Conservation (phyloP, 2,329 filamentous ascomycete genomes). For the Cladophialophora yegresii region DNA sequence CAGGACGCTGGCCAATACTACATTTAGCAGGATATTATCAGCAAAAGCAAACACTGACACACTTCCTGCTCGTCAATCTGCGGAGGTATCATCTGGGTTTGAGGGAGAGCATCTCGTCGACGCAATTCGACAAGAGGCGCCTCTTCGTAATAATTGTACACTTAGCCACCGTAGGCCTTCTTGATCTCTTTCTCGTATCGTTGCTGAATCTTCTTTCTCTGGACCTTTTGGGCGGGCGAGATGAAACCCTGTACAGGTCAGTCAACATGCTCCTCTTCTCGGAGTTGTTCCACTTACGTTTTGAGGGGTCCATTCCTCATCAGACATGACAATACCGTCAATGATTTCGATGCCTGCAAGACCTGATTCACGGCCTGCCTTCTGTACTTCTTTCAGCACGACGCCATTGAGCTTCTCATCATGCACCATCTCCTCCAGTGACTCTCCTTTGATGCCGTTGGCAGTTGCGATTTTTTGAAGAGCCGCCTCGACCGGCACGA, state of each 20-base stretch:
- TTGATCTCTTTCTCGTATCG: slow-evolving; percentile 65
- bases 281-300: slow-evolving; percentile 57
- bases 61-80: background rate
- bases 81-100: background rate
- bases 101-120: background rate
- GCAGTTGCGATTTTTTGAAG: slow-evolving; percentile 59
- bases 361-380: slow-evolving; percentile 65
- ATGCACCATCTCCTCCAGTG: slow-evolving; percentile 67
- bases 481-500: slow-evolving; percentile 63
- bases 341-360: slow-evolving; percentile 73
- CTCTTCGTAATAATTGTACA: background rate
- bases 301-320: slow-evolving; percentile 84
- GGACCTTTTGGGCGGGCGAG: slow-evolving; percentile 72
- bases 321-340: slow-evolving; percentile 72
- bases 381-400: slow-evolving; percentile 71
- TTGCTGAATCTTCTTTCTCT: slow-evolving; percentile 66
- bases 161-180: slow-evolving; percentile 54
- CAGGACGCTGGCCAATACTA: background rate
- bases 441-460: slow-evolving; percentile 64
- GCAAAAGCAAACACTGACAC: background rate
- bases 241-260: slow-evolving; percentile 56
- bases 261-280: slow-evolving; percentile 9
- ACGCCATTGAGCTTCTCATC: slow-evolving; percentile 64
- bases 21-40: background rate
- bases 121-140: background rate